Conservation (phyloP, 192 early-diverging fungal species). For the Backusella mclennaniae region DNA sequence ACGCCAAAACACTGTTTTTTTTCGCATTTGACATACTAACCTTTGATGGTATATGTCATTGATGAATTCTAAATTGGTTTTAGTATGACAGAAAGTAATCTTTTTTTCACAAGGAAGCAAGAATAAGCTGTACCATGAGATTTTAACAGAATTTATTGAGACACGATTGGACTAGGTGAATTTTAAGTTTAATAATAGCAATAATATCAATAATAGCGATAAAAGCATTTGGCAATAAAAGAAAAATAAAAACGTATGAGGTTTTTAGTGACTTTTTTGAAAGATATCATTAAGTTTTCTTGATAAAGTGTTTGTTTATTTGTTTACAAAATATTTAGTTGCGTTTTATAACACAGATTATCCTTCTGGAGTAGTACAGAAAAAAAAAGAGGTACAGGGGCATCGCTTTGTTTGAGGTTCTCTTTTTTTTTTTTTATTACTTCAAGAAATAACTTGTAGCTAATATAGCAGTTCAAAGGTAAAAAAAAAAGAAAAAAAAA, state of each 20-base stretch:
- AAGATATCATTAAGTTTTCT: neutral
- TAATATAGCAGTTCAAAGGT: neutral
- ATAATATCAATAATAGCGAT: neutral
- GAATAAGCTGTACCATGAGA: neutral
- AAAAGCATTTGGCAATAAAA: neutral
- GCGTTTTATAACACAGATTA: neutral
- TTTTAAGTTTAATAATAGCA: neutral
- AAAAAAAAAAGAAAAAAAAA: too few relatives aligned
- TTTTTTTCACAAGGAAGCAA: neutral
- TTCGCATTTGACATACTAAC: neutral
- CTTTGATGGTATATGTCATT: too few relatives aligned
- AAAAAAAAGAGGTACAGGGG: neutral
- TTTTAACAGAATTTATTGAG: neutral
- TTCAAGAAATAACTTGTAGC: neutral
- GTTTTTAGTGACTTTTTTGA: neutral
- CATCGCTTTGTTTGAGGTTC: neutral
- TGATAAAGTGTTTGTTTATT: neutral
- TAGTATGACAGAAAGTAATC: neutral
- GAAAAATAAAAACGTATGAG: neutral
- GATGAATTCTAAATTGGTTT: neutral
- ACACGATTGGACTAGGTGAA: neutral
- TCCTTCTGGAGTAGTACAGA: neutral
- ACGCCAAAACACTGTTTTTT: neutral
- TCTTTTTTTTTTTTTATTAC: neutral
- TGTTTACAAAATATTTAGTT: slow-evolving; percentile 4